Evolutionary conservation across 805 yeast genomes (phyloP).

Genomic region (Suhomyces prunicola): DNA sequence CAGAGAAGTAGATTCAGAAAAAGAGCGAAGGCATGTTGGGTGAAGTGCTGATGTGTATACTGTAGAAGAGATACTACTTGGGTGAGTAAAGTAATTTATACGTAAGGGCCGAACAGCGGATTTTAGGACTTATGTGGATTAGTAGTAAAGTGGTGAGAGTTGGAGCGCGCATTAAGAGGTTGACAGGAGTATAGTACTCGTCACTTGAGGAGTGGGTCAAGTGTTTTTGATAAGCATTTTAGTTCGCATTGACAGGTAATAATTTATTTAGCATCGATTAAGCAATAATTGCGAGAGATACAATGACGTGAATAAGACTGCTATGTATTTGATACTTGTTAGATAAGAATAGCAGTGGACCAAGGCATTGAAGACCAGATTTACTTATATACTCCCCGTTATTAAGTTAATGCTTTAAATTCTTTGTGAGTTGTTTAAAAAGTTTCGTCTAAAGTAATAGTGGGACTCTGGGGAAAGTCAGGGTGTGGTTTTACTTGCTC

Average conservation of each 20-base stretch:
- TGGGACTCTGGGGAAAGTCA: conserved; percentile 25
- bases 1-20: not conserved
- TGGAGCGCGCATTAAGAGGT: not conserved
- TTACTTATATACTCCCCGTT: not conserved
- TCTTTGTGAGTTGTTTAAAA: not conserved
- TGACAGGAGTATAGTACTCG: too few species aligned
- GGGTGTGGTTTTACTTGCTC: not conserved
- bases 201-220: too few species aligned
- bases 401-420: not conserved
- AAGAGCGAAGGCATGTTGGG: not conserved
- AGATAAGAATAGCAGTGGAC: not conserved
- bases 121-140: not conserved
- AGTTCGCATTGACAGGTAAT: not conserved
- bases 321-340: not conserved
- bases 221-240: too few species aligned
- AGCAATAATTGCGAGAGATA: not conserved
- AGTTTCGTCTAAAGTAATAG: conserved; percentile 38
- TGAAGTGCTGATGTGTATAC: not conserved
- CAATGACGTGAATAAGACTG: not conserved
- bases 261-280: not conserved
- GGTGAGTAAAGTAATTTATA: not conserved
- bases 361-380: too few species aligned
- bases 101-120: not conserved
- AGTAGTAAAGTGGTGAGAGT: not conserved
- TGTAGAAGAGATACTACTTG: not conserved